Evolutionary conservation across 2,329 filamentous ascomycete species (phyloP).

Genomic region (Colletotrichum tropicale): DNA sequence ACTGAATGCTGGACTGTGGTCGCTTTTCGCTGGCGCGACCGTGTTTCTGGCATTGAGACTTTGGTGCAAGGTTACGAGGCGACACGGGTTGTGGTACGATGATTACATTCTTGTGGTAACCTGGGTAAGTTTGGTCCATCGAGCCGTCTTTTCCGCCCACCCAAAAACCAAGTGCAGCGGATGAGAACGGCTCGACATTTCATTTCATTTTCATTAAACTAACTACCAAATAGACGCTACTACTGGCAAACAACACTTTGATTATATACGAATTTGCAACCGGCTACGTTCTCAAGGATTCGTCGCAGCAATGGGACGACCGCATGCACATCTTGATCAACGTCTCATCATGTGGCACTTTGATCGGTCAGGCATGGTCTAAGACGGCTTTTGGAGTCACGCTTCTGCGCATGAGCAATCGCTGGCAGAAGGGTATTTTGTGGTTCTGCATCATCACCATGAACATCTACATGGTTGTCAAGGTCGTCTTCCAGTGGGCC

Average conservation of each 20-base stretch:
- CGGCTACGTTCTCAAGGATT: slow-evolving; percentile 46
- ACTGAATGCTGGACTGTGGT: slow-evolving; percentile 37
- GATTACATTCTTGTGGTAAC: slow-evolving; percentile 40
- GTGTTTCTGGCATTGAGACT: slow-evolving; percentile 33
- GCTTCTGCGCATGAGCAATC: slow-evolving; percentile 45
- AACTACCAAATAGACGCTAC: slow-evolving; percentile 30
- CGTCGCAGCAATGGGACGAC: slow-evolving; percentile 49
- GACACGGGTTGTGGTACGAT: slow-evolving; percentile 42
- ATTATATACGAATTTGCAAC: slow-evolving; percentile 52
- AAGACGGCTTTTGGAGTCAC: slow-evolving; percentile 43
- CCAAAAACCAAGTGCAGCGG: background rate
- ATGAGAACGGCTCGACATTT: background rate
- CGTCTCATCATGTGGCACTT: slow-evolving; percentile 38
- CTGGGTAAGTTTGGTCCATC: slow-evolving; percentile 37
- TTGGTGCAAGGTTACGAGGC: slow-evolving; percentile 37
- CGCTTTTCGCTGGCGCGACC: slow-evolving; percentile 33
- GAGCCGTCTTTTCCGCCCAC: background rate
- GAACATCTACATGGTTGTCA: slow-evolving; percentile 50
- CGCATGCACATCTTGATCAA: slow-evolving; percentile 59
- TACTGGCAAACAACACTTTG: slow-evolving; percentile 48
- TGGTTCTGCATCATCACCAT: slow-evolving; percentile 55
- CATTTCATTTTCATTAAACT: background rate
- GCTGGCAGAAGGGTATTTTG: slow-evolving; percentile 44
- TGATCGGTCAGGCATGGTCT: slow-evolving; percentile 38
- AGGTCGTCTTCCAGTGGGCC: slow-evolving; percentile 54